Base-by-base conservation (phyloP, 805 yeast species). In the Ogataea saltuana region DNA sequence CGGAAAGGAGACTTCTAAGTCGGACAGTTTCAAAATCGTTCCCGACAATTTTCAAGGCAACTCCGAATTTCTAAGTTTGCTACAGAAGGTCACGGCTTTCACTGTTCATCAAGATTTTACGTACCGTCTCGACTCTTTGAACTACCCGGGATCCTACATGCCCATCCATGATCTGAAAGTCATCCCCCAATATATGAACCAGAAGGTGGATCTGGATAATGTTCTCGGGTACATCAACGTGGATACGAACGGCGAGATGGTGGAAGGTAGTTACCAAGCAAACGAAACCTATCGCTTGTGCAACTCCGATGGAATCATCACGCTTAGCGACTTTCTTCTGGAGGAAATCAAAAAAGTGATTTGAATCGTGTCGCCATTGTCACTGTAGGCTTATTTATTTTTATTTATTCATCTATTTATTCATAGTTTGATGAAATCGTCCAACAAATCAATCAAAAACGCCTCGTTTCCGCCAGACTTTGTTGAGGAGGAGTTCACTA, bases 131-230 rank as follows among this genome's bases (percentile, higher is more conserved):
- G 86, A 81, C 45, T 79, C 85, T 1, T 69, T 76, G 4, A 70
- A 71, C 27, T 76, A 75, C 50, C 75, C 75, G 11, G 67, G 67
- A 16, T 65, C 74, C 0, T 80, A 65, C 59, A 77, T 84, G 83
- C 88, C 89, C 6, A 75, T 87, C 33, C 83, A 77, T 51, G 95
- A 86, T 58, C 70, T 82, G 48, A 70, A 93, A 45, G 76, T 72
- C 35, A 72, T 78, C 1, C 88, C 91, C 1, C 66, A 74, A 17
- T 78, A 75, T 47, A 25, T 70, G 93, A 50, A 75, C 74, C 63
- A 60, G 42, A 45, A 59, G 11, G 88, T 91, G 1, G 85, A 81
- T 16, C 75, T 83, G 7, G 87, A 83, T 48, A 85, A 83, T 52
- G 78, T 80, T 2, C 69, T 80, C 39, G 95, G 95, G 1, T 83